These are phyloP conservation scores for Eucalyptus polyanthemos DNA, from an alignment of 345 rosid genomes.

Conservation along the genomic window DNA sequence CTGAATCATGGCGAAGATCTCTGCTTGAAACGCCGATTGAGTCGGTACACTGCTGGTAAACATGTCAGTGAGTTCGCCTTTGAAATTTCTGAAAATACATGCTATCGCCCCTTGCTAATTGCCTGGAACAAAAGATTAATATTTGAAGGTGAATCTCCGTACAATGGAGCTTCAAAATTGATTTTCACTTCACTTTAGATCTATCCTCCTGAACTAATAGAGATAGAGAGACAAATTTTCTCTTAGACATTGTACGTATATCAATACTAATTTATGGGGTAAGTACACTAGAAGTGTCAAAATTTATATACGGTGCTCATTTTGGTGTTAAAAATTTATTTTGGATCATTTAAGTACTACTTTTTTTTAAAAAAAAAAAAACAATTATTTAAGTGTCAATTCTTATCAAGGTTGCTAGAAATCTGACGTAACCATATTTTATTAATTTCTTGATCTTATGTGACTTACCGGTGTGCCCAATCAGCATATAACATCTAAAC, in stretches of 20 bases:
- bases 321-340: fast-evolving
- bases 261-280: not conserved
- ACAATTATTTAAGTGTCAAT: fast-evolving
- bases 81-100: too few species aligned
- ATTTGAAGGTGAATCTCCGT: not conserved
- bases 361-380: fast-evolving
- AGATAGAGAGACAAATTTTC: not conserved
- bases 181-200: too few species aligned
- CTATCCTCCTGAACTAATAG: not conserved
- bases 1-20: too few species aligned
- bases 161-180: too few species aligned
- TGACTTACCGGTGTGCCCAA: fast-evolving
- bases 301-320: fast-evolving
- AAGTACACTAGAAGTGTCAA: fast-evolving
- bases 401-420: fast-evolving
- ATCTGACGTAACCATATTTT: fast-evolving
- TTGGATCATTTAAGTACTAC: fast-evolving
- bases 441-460: too few species aligned
- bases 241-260: not conserved
- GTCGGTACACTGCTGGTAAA: too few species aligned
- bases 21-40: too few species aligned
- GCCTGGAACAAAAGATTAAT: too few species aligned
- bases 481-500: too few species aligned
- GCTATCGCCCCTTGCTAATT: too few species aligned
- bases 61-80: too few species aligned